Percentiles rank a stretch among this genome's conserved stretches.
These are phyloP conservation scores for Mycena floridula DNA, from an alignment of 768 basidiomycete species.

Conservation along the genomic window DNA sequence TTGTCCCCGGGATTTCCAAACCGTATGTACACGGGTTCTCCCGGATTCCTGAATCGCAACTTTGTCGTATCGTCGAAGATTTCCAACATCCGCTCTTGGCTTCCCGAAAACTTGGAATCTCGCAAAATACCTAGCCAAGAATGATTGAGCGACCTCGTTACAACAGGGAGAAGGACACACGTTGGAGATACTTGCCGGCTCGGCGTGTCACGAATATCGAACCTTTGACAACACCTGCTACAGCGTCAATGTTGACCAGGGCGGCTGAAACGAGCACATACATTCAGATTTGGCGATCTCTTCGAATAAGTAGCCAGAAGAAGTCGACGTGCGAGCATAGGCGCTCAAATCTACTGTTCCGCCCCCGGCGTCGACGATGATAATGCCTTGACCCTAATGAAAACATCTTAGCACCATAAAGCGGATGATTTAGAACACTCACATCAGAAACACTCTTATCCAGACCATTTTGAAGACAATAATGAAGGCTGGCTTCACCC, in stretches of 20 bases:
- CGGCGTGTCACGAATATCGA: constrained; percentile 45
- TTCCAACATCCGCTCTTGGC: constrained; percentile 32
- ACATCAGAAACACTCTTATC: neutral
- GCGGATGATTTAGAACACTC: neutral
- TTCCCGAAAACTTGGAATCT: constrained; percentile 34
- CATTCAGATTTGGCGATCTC: constrained; percentile 45
- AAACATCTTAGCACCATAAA: constrained; percentile 11
- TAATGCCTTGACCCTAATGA: constrained; percentile 32
- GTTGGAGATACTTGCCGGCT: constrained; percentile 30
- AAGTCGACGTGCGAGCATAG: constrained; percentile 37
- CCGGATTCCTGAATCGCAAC: constrained; percentile 30
- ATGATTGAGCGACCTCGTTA: neutral
- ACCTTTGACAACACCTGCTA: constrained; percentile 40
- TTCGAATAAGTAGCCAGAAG: constrained; percentile 26
- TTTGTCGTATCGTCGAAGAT: constrained; percentile 46
- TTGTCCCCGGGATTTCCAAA: constrained; percentile 40
- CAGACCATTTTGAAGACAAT: constrained; percentile 32
- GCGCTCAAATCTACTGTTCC: constrained; percentile 57
- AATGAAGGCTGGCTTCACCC: constrained; percentile 50
- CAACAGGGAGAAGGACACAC: constrained; percentile 18
- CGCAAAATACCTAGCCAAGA: constrained; percentile 28
- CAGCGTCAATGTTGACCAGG: constrained; percentile 2
- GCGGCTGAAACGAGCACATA: constrained; percentile 12
- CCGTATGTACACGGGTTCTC: constrained; percentile 37
- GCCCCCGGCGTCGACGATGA: constrained; percentile 58